A percentile compares a stretch with the other conserved stretches of the same genome.
These are phyloP conservation scores for Chaetomium sp. DNA, from an alignment of 2,329 filamentous ascomycete genomes.

Conservation along the genomic window DNA sequence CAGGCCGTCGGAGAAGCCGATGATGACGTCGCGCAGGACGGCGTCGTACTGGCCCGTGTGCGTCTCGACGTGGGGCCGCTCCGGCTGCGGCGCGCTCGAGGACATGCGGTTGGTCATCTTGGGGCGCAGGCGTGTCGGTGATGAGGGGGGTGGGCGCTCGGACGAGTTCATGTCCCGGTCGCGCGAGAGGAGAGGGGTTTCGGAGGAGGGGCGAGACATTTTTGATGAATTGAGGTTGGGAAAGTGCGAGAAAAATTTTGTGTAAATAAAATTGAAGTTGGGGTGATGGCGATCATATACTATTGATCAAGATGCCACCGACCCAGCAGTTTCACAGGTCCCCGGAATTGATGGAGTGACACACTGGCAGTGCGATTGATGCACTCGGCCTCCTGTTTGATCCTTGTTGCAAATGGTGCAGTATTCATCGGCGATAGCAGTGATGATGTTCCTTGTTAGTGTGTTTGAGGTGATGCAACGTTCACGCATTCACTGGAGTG, in stretches of 20 bases:
- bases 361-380: too few species aligned
- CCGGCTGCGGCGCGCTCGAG: not conserved
- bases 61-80: slow-evolving; percentile 7
- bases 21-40: slow-evolving; percentile 16
- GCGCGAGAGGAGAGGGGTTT: slow-evolving; percentile 8
- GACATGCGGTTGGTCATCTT: slow-evolving; percentile 10
- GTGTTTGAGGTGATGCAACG: not conserved
- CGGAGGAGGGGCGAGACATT: slow-evolving; percentile 2
- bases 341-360: not conserved
- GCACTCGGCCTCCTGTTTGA: too few species aligned
- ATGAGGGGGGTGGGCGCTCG: not conserved
- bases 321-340: not conserved
- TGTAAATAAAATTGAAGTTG: not conserved
- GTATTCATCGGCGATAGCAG: not conserved
- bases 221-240: not conserved
- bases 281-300: too few species aligned
- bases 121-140: slow-evolving; percentile 2
- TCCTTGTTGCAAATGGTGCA: too few species aligned
- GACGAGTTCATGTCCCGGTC: not conserved
- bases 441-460: not conserved
- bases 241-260: not conserved
- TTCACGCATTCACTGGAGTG: not conserved
- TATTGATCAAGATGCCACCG: not conserved
- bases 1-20: slow-evolving; percentile 76
- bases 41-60: slow-evolving; percentile 11